Evolutionary conservation across 176 grass and related monocot species (phyloP).

Genomic region (Pontederia crassipes): DNA sequence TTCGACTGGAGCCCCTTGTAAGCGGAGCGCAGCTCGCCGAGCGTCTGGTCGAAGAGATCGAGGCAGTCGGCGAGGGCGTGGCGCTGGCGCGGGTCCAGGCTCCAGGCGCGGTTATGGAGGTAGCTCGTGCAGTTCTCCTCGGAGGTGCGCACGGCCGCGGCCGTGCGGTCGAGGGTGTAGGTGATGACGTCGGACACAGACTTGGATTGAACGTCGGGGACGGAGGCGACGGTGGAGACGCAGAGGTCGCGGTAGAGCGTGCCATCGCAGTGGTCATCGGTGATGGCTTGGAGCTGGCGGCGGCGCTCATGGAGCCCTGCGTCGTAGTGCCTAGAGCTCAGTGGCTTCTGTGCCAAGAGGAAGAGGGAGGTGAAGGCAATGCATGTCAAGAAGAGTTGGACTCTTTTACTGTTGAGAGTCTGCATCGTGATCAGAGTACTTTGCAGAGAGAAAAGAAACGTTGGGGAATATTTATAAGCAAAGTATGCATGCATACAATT

Average conservation of each 20-base stretch:
- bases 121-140: conserved; percentile 53
- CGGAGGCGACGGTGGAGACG: conserved; percentile 33
- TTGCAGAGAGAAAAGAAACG: no score
- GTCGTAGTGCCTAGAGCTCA: background rate
- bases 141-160: conserved; percentile 46
- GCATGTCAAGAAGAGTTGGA: no score
- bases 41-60: conserved; percentile 57
- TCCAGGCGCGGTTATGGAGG: conserved; percentile 16
- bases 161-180: conserved; percentile 30
- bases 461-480: no score
- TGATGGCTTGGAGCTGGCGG: conserved; percentile 5
- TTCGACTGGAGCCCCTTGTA: conserved; percentile 21
- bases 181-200: conserved; percentile 42
- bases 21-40: conserved; percentile 40
- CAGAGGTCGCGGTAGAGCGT: conserved; percentile 73
- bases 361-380: background rate
- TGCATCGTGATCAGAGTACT: no score
- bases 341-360: background rate
- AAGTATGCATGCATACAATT: no score
- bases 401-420: no score
- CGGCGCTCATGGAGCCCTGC: background rate
- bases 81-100: conserved; percentile 36
- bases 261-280: conserved; percentile 53
- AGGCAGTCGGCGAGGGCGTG: conserved; percentile 67
- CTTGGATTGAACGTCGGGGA: conserved; percentile 29